Percentiles rank a stretch among this genome's conserved stretches.
Evolutionary conservation across 257 asterid species (phyloP).

Genomic region (Fraxinus quadrangulata): DNA sequence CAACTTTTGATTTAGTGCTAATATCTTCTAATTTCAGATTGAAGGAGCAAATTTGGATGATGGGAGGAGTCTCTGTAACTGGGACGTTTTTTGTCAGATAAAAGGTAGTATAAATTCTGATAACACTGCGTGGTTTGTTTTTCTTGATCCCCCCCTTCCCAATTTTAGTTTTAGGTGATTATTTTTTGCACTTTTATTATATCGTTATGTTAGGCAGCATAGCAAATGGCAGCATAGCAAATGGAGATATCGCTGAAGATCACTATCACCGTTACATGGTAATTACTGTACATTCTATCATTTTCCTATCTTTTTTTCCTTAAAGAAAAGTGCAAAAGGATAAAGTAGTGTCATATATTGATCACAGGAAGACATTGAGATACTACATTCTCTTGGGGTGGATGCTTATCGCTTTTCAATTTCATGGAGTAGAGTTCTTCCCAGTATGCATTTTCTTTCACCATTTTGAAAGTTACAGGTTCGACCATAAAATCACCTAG

Average conservation of each 20-base stretch:
- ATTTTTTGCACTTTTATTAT: too few species aligned
- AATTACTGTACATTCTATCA: neutral
- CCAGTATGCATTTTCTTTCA: conserved; percentile 46
- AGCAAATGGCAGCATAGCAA: conserved; percentile 45
- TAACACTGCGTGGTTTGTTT: neutral
- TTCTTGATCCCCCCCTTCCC: neutral
- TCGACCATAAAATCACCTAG: too few species aligned
- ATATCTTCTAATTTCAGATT: conserved; percentile 9
- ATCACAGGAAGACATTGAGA: conserved; percentile 72
- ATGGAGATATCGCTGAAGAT: conserved; percentile 70
- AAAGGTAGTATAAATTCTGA: neutral
- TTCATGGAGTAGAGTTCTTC: conserved; percentile 87
- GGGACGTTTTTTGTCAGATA: too few species aligned
- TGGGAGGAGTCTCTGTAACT: too few species aligned
- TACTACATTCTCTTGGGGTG: conserved; percentile 62
- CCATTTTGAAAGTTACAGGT: neutral
- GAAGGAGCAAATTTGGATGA: too few species aligned
- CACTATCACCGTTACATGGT: conserved; percentile 85
- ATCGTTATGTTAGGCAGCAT: conserved; percentile 40
- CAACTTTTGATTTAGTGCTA: neutral
- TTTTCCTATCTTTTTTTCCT: neutral
- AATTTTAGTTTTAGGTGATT: too few species aligned
- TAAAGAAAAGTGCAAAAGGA: neutral
- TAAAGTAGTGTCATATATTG: neutral
- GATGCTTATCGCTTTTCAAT: conserved; percentile 73